These are phyloP conservation scores for Casuarina equisetifolia DNA, from an alignment of 306 rosid genomes.

Conservation along the genomic window DNA sequence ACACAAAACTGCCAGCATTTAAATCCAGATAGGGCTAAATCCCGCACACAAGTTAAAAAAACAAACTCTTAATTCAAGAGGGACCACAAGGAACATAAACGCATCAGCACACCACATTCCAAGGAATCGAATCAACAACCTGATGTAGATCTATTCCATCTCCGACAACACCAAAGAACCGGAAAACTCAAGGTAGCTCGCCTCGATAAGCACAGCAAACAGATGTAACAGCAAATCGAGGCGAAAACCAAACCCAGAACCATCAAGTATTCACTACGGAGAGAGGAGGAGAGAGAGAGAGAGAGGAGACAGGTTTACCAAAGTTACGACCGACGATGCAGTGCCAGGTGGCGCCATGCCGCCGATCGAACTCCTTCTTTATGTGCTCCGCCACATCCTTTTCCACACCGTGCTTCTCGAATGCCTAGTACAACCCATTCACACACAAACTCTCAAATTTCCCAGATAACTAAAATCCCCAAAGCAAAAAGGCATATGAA, in stretches of 20 bases:
- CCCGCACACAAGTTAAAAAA: not conserved
- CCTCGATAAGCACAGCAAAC: not conserved
- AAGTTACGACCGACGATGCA: constrained; percentile 97
- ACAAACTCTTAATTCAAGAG: constrained; percentile 14
- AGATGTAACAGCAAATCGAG: constrained; percentile 22
- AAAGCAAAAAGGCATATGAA: not conserved
- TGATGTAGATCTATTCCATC: constrained; percentile 41
- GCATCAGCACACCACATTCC: constrained; percentile 25
- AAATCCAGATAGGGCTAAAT: not conserved
- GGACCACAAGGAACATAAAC: constrained; percentile 1
- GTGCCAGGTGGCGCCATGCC: constrained; percentile 96
- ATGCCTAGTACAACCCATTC: constrained; percentile 53
- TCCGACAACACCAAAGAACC: constrained; percentile 13
- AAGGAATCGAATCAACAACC: not conserved
- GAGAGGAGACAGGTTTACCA: constrained; percentile 40
- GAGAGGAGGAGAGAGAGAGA: constrained; percentile 4
- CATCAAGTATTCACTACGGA: not conserved
- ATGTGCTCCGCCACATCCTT: constrained; percentile 89
- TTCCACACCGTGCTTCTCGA: constrained; percentile 82
- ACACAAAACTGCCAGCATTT: not conserved
- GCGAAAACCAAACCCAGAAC: constrained; percentile 15
- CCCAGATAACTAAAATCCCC: not conserved
- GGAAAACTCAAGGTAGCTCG: constrained; percentile 4
- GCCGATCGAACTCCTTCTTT: constrained; percentile 90
- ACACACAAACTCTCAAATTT: not conserved